A percentile compares a stretch with the other conserved stretches of the same genome.
These are phyloP conservation scores for Jaltomata sinuosa DNA, from an alignment of 257 asterid genomes.

Conservation along the genomic window DNA sequence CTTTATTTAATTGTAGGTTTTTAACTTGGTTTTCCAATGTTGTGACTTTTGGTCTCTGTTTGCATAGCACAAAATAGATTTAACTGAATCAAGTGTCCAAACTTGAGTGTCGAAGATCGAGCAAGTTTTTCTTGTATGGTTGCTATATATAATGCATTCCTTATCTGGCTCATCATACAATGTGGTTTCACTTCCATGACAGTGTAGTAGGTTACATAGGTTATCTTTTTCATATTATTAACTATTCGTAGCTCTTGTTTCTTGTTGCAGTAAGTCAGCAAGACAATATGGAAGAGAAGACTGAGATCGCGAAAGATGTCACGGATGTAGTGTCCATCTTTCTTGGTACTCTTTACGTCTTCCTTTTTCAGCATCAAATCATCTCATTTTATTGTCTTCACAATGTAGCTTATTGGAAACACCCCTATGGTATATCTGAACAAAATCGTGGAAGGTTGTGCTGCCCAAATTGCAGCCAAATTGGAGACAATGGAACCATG, in stretches of 20 bases:
- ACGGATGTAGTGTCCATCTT: constrained; percentile 16
- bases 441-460: constrained; percentile 29
- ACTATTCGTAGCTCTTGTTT: background rate
- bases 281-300: constrained; percentile 18
- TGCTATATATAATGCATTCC: background rate
- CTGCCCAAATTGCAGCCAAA: constrained; percentile 33
- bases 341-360: background rate
- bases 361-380: background rate
- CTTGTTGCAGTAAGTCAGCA: constrained; percentile 8
- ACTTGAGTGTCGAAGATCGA: background rate
- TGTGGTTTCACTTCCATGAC: background rate
- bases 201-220: background rate
- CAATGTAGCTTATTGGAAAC: constrained; percentile 21
- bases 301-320: constrained; percentile 24
- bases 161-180: background rate
- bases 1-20: no score
- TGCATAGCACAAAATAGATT: no score
- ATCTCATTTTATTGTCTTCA: background rate
- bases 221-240: background rate
- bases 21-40: no score
- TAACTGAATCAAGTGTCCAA: no score
- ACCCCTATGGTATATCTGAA: constrained; percentile 42
- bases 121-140: background rate
- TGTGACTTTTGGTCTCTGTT: no score
- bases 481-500: constrained; percentile 38